Percentiles rank a stretch among this genome's conserved stretches.
These are phyloP conservation scores for Psilocybe subaeruginosa DNA, from an alignment of 768 basidiomycete species.

Conservation along the genomic window DNA sequence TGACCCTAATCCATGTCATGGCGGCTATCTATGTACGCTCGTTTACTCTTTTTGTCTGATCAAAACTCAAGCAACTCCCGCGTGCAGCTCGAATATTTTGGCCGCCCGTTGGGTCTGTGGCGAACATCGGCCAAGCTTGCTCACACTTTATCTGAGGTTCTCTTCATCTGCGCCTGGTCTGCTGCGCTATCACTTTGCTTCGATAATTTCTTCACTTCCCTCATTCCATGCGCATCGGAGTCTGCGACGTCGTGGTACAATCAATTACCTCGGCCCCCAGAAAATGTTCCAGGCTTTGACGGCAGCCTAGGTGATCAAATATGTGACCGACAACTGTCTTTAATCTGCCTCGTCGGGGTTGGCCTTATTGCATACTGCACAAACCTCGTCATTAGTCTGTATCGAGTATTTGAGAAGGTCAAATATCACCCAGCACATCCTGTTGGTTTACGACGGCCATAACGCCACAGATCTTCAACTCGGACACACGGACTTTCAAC, in stretches of 20 bases:
- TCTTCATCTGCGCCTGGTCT: conserved; percentile 95
- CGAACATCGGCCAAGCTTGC: conserved; percentile 83
- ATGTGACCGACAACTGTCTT: conserved; percentile 75
- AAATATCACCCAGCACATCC: conserved; percentile 60
- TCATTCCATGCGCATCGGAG: conserved; percentile 72
- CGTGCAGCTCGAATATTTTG: conserved; percentile 86
- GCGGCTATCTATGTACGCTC: conserved; percentile 77
- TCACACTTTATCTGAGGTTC: conserved; percentile 84
- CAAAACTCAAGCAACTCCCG: conserved; percentile 8
- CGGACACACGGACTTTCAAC: background rate
- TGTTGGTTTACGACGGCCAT: conserved; percentile 19
- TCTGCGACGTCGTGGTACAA: conserved; percentile 76
- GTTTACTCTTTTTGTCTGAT: conserved; percentile 11
- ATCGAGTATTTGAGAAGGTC: conserved; percentile 88
- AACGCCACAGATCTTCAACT: background rate
- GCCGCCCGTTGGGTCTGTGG: conserved; percentile 92
- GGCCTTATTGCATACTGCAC: conserved; percentile 81
- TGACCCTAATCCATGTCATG: conserved; percentile 86
- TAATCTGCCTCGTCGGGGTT: conserved; percentile 79
- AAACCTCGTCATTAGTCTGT: conserved; percentile 84
- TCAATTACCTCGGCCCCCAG: conserved; percentile 56
- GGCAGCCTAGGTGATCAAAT: conserved; percentile 56
- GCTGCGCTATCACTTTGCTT: conserved; percentile 86
- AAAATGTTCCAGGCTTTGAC: conserved; percentile 43
- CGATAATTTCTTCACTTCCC: conserved; percentile 90